Evolutionary conservation across 768 basidiomycete species (phyloP), one percentile per base, ranked within the genome.

Genomic region (Collybiopsis luxurians): DNA sequence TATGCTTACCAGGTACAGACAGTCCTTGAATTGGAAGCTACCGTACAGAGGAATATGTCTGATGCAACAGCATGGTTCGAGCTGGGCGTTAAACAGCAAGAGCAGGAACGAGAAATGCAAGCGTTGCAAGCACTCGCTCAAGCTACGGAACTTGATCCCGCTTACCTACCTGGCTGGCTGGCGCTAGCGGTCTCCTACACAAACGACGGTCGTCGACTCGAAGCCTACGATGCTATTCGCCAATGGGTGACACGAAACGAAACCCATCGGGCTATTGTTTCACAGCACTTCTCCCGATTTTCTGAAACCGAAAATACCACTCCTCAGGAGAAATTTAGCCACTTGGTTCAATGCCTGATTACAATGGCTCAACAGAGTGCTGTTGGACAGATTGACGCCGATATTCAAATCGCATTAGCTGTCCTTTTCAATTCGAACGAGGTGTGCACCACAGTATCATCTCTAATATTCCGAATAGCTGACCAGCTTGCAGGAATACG

Each of bases 1-100:
- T 39, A 21, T 17, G 21, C 54, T 30, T 30, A 19, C 34, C 36
- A 4, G 23, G 27, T 40, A 49, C 72, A 98, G 94, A 89, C 81
- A 62, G 85, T 98, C 9, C 76, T 98, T 28, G 89, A 94, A 68
- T 77, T 93, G 12, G 96, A 99, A 73, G 96, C 96, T 6, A 80
- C 80, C 24, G 94, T 96, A 13, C 92, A 96, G 66, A 81, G 79
- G 39, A 82, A 94, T 63, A 85, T 87, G 59, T 73, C 68, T 9
- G 81, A 90, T 63, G 85, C 90, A 3, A 61, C 72, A 34, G 88
- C 87, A 9, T 99, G 97, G 97, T 95, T 83, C 66, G 83, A 89
- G 61, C 86, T 98, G 49, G 97, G 97, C 24, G 87, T 99, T 48
- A 95, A 92, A 71, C 97, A 98, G 66, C 97, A 99, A 70, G 95